phyloP scores from a whole-genome alignment of 192 early-diverging fungal genomes.

The Backusella psychrophila region DNA sequence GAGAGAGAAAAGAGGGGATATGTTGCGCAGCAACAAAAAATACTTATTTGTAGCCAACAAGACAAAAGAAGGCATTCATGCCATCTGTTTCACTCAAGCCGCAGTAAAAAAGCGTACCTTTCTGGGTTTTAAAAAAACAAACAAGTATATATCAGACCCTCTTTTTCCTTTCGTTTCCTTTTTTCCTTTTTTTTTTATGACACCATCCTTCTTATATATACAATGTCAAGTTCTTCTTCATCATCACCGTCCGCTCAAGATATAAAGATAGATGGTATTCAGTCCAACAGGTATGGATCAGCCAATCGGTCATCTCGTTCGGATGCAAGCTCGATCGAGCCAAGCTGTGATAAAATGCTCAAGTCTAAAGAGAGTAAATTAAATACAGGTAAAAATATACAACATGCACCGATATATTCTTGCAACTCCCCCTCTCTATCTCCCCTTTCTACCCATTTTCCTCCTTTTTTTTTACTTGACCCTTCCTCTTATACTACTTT shows the following conservation, averaged over 20 bases:
- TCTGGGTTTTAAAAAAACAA: background rate
- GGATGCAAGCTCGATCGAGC: background rate
- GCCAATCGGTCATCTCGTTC: background rate
- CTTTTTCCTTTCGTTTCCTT: background rate
- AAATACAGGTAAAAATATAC: background rate
- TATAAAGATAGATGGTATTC: background rate
- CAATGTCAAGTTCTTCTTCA: background rate
- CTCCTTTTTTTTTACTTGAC: background rate
- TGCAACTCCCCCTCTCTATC: background rate
- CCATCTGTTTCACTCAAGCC: background rate
- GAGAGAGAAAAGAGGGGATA: background rate
- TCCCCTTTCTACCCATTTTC: background rate
- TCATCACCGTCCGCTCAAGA: background rate
- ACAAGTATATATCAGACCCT: background rate
- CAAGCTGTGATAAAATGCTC: background rate
- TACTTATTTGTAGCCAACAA: background rate
- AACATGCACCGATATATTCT: background rate
- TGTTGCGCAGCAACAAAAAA: background rate
- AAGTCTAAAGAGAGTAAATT: background rate
- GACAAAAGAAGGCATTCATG: background rate
- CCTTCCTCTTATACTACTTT: background rate
- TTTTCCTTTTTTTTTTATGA: background rate
- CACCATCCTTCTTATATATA: background rate
- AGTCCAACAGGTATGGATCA: background rate
- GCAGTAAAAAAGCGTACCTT: background rate